phyloP scores from a whole-genome alignment of 1,139 yeast genomes.

The Debaryomycetaceae sp. region DNA sequence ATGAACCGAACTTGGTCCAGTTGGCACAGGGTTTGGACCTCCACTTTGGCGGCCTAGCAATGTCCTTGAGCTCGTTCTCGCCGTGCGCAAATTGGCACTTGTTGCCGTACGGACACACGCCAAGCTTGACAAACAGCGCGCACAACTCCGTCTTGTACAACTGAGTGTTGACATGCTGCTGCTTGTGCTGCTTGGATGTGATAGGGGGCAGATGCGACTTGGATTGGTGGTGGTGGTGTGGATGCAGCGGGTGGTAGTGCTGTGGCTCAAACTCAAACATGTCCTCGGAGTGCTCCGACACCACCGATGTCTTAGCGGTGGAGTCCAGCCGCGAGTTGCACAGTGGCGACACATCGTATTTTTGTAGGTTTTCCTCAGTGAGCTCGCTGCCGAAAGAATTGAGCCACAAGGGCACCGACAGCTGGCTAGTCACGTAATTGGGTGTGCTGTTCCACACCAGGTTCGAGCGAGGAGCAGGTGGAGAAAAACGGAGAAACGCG shows the following conservation, averaged over 20 bases:
- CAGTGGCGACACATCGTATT: conserved; percentile 6
- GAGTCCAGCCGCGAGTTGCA: conserved; percentile 2
- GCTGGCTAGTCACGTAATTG: conserved; percentile 3
- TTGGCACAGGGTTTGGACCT: conserved; percentile 89
- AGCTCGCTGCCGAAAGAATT: no score
- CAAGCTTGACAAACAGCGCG: conserved; percentile 69
- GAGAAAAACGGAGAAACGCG: conserved; percentile 1
- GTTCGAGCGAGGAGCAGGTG: conserved; percentile 1
- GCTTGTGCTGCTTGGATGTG: conserved; percentile 6
- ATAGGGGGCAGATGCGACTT: conserved; percentile 2
- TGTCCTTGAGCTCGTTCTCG: conserved; percentile 62
- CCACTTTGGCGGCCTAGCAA: conserved; percentile 80
- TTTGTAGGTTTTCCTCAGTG: conserved; percentile 8
- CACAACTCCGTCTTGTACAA: conserved; percentile 90
- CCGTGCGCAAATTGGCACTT: conserved; percentile 98
- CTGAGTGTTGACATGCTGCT: conserved; percentile 51
- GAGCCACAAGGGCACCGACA: no score
- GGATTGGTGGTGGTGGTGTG: conserved; percentile 7
- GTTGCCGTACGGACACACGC: conserved; percentile 79
- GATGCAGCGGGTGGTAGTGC: conserved; percentile 10
- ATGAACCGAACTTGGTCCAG: conserved; percentile 77
- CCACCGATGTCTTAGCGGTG: conserved; percentile 8
- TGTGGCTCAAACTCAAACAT: conserved; percentile 22
- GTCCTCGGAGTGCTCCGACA: conserved; percentile 18
- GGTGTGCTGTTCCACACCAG: conserved; percentile 6